Conservation (phyloP, 2,329 filamentous ascomycete species). For the Ascochyta rabiei region DNA sequence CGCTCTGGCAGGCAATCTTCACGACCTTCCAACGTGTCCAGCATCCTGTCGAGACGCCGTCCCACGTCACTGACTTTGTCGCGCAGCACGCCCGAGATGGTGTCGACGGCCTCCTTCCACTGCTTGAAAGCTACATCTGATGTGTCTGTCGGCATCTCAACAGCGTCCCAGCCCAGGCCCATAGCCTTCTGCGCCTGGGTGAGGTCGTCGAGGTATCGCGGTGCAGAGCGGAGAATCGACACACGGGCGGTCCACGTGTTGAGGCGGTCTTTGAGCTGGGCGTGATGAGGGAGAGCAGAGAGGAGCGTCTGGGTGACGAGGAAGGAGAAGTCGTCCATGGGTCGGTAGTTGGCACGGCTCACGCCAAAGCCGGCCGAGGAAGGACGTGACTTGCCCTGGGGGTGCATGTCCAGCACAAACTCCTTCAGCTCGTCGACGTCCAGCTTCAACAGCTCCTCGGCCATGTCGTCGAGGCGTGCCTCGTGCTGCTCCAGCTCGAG, state of each 20-base stretch:
- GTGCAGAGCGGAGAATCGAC: conserved; percentile 74
- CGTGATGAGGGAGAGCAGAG: conserved; percentile 83
- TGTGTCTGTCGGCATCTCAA: conserved; percentile 50
- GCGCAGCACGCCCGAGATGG: conserved; percentile 68
- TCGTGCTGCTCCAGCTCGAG: conserved; percentile 72
- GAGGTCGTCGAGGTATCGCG: conserved; percentile 70
- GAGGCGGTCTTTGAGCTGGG: conserved; percentile 74
- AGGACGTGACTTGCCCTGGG: conserved; percentile 54
- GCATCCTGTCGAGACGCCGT: conserved; percentile 77
- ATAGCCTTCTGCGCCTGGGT: conserved; percentile 68
- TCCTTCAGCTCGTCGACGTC: conserved; percentile 87
- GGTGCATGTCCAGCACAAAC: conserved; percentile 82
- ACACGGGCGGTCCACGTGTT: conserved; percentile 80
- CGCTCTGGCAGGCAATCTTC: conserved; percentile 81
- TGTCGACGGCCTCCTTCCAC: conserved; percentile 51
- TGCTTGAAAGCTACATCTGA: conserved; percentile 43
- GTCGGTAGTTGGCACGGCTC: conserved; percentile 60
- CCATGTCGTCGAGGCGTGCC: conserved; percentile 74
- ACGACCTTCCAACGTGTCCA: conserved; percentile 83
- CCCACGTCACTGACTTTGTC: conserved; percentile 73
- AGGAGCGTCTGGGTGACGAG: conserved; percentile 89
- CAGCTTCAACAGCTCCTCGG: conserved; percentile 69
- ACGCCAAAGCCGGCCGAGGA: conserved; percentile 49
- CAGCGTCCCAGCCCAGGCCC: conserved; percentile 68
- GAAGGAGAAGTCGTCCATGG: conserved; percentile 87